Evolutionary conservation across 768 basidiomycete species (phyloP).

Genomic region (Leucosporidium scottii): DNA sequence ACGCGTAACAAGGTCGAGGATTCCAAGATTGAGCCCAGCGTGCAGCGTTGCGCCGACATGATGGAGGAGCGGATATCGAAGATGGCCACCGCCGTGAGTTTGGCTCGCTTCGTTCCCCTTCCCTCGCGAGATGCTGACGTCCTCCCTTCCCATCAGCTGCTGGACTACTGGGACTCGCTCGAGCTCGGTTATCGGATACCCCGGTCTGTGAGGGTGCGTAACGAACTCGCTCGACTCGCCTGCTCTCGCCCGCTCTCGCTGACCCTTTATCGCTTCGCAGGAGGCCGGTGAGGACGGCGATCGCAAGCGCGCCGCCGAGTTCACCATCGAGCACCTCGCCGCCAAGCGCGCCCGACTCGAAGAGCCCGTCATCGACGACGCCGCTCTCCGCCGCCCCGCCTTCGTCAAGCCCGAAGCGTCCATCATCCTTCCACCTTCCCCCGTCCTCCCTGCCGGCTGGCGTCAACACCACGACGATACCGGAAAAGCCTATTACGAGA

Average conservation of each 20-base stretch:
- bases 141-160: constrained; percentile 49
- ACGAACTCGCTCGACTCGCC: not conserved
- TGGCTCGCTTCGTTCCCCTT: not conserved
- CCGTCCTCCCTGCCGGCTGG: constrained; percentile 25
- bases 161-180: constrained; percentile 71
- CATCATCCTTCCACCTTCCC: not conserved
- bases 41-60: constrained; percentile 12
- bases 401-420: constrained; percentile 20
- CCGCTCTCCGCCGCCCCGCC: not conserved
- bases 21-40: constrained; percentile 52
- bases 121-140: constrained; percentile 2
- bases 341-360: constrained; percentile 23
- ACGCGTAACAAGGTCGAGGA: constrained; percentile 89
- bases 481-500: constrained; percentile 3
- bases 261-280: not conserved
- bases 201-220: constrained; percentile 42
- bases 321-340: constrained; percentile 19
- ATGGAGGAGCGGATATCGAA: constrained; percentile 39
- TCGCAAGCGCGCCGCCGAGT: constrained; percentile 21
- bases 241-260: too few relatives aligned
- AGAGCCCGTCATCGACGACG: not conserved
- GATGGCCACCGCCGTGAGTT: constrained; percentile 58
- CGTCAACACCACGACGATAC: not conserved
- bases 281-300: constrained; percentile 11
- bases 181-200: constrained; percentile 80